Evolutionary conservation across 352 stramenopile species (phyloP).

Genomic region (Phytophthora agathidicida): DNA sequence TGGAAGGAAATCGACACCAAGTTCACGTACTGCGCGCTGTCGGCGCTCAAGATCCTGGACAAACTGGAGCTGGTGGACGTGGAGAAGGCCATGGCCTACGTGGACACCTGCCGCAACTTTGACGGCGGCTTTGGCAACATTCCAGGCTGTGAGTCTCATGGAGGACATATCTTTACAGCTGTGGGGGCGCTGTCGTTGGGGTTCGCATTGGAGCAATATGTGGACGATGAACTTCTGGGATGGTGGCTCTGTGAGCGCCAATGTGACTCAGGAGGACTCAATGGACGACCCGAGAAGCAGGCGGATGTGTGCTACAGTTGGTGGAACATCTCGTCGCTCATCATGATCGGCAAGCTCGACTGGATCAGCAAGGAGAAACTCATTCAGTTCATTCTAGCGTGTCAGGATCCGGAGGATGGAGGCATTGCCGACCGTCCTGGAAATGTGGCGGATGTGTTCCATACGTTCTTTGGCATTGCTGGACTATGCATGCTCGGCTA

Average conservation of each 20-base stretch:
- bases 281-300: conserved; percentile 99
- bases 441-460: conserved; percentile 97
- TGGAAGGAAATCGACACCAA: conserved; percentile 99
- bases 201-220: conserved; percentile 68
- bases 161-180: conserved; percentile 98
- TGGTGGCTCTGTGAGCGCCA: conserved; percentile 99
- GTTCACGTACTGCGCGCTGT: conserved; percentile 99
- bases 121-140: conserved; percentile 93
- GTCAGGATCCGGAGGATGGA: conserved; percentile 97
- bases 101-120: conserved; percentile 97
- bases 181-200: conserved; percentile 95
- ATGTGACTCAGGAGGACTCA: conserved; percentile 94
- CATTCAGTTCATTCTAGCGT: conserved; percentile 93
- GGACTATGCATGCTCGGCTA: conserved; percentile 95
- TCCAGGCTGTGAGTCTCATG: conserved; percentile 97
- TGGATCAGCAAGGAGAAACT: conserved; percentile 97
- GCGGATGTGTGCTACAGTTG: conserved; percentile 99
- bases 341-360: conserved; percentile 94
- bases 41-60: conserved; percentile 93
- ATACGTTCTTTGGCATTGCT: conserved; percentile 99
- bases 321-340: conserved; percentile 98
- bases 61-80: conserved; percentile 89
- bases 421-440: conserved; percentile 98
- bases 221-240: conserved; percentile 90
- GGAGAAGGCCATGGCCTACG: conserved; percentile 91